phyloP scores from a whole-genome alignment of 139 green algal species.

The Chloropicon primus region DNA sequence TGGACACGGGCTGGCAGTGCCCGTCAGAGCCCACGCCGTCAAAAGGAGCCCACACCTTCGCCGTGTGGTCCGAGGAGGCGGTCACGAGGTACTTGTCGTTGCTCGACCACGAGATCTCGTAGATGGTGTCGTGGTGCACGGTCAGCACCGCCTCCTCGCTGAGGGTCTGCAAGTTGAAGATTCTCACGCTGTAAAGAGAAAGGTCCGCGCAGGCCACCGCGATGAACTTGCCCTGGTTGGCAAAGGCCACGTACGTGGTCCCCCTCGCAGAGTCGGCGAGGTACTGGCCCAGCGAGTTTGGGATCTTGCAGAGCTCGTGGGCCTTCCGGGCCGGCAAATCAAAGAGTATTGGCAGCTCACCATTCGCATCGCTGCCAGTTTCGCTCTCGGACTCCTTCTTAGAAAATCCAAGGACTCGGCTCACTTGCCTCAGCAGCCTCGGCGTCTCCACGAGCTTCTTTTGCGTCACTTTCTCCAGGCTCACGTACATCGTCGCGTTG shows the following conservation, averaged over 20 bases:
- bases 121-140: neutral
- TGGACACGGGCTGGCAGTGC: neutral
- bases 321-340: neutral
- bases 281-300: neutral
- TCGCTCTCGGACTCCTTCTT: neutral
- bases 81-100: conserved; percentile 4
- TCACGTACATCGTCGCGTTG: neutral
- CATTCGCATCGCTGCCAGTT: neutral
- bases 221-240: neutral
- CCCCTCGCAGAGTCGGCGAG: neutral
- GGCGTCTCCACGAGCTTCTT: neutral
- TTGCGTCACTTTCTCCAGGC: neutral
- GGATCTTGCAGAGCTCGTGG: neutral
- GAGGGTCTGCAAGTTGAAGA: neutral
- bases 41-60: conserved; percentile 9
- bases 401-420: neutral
- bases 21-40: neutral
- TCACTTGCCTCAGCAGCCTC: neutral
- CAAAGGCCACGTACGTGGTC: neutral
- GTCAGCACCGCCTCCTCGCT: neutral
- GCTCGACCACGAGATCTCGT: conserved; percentile 9
- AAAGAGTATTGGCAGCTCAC: neutral
- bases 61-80: conserved; percentile 15
- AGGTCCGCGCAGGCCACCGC: neutral
- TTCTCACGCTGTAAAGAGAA: neutral